phyloP scores from a whole-genome alignment of 768 basidiomycete genomes.

The Lanmaoa pseudosensibilis region DNA sequence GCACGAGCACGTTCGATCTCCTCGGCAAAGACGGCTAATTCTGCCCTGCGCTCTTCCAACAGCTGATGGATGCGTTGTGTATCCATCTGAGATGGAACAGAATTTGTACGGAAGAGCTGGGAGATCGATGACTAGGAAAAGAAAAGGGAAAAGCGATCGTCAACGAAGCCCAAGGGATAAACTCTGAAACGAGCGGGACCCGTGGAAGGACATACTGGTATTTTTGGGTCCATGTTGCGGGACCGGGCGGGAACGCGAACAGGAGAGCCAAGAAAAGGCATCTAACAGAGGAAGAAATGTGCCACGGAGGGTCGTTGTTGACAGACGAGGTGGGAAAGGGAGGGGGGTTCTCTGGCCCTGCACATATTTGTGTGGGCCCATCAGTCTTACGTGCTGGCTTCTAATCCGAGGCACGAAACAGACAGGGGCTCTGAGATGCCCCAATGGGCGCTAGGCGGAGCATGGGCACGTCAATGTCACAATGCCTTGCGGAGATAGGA shows the following conservation, averaged over 20 bases:
- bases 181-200: background rate
- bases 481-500: background rate
- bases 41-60: slow-evolving; percentile 16
- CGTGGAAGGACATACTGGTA: slow-evolving; percentile 24
- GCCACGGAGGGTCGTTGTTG: background rate
- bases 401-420: too few species aligned
- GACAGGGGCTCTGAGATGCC: background rate
- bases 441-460: background rate
- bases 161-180: background rate
- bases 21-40: slow-evolving; percentile 14
- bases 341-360: background rate
- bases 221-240: slow-evolving; percentile 16
- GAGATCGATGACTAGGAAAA: slow-evolving; percentile 25
- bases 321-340: background rate
- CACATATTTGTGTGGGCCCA: background rate
- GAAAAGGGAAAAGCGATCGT: background rate
- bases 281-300: background rate
- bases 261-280: slow-evolving; percentile 6
- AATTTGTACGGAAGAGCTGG: slow-evolving; percentile 30
- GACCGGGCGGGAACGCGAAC: background rate
- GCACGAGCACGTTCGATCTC: slow-evolving; percentile 26
- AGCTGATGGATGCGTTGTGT: slow-evolving; percentile 13
- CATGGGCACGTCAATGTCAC: background rate
- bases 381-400: slow-evolving; percentile 2
- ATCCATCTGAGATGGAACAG: slow-evolving; percentile 28